phyloP scores from a whole-genome alignment of 2,329 filamentous ascomycete genomes.

The Apiospora rasikravindrae region DNA sequence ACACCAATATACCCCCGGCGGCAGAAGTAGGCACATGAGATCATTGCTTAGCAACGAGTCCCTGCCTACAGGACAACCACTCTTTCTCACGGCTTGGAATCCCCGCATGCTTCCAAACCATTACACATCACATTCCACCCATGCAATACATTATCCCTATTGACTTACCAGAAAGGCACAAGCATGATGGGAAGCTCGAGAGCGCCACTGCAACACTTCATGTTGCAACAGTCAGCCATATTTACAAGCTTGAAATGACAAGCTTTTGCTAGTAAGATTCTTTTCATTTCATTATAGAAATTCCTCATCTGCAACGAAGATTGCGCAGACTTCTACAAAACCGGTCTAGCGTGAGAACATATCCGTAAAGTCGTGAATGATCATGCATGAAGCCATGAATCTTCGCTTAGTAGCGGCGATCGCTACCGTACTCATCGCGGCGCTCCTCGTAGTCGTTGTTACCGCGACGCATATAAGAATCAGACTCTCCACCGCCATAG shows the following conservation, averaged over 20 bases:
- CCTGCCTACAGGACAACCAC: not conserved
- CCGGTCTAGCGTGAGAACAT: not conserved
- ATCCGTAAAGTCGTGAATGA: not conserved
- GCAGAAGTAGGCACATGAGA: conserved; percentile 6
- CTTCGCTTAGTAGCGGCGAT: conserved; percentile 2
- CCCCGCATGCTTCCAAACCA: not conserved
- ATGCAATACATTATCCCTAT: not conserved
- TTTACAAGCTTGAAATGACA: not conserved
- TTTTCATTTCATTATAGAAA: not conserved
- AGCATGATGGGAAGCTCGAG: no score
- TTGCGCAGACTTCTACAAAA: not conserved
- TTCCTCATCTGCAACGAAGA: not conserved
- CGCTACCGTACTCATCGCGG: conserved; percentile 13
- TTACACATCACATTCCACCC: not conserved
- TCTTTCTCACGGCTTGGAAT: not conserved
- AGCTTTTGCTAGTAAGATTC: not conserved
- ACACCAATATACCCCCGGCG: not conserved
- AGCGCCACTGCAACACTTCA: not conserved
- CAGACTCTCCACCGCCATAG: not conserved
- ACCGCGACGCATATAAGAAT: not conserved
- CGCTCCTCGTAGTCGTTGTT: not conserved
- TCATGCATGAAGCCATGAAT: not conserved
- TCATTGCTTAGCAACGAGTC: not conserved
- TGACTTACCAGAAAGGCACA: no score
- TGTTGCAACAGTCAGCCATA: not conserved